Conservation (phyloP, 805 yeast species). For the Myxozyma monticola region DNA sequence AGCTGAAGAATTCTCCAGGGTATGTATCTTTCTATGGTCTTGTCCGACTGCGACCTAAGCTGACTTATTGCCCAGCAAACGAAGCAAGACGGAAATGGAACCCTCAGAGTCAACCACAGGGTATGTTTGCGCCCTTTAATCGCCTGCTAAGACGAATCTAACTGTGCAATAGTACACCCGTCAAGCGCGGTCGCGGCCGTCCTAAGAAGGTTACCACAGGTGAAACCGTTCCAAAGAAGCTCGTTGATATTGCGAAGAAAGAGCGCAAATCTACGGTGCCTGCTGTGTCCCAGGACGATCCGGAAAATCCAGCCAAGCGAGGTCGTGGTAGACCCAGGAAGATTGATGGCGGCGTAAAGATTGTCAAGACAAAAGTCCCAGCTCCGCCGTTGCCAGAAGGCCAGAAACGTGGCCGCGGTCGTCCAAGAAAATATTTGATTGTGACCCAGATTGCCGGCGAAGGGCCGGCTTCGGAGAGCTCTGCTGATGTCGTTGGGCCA, state of each 20-base stretch:
- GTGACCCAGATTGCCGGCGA: too few species aligned
- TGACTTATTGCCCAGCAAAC: neutral
- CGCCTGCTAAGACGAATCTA: neutral
- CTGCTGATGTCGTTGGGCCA: too few species aligned
- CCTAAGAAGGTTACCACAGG: conserved; percentile 5
- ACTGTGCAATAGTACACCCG: neutral
- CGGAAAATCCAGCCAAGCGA: too few species aligned
- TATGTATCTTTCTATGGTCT: neutral
- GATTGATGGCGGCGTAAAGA: too few species aligned
- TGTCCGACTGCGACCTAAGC: neutral
- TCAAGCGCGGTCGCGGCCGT: conserved; percentile 26
- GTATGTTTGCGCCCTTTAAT: neutral
- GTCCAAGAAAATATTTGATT: too few species aligned
- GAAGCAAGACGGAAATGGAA: neutral
- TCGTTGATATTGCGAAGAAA: neutral
- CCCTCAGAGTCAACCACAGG: neutral
- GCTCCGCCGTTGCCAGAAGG: too few species aligned
- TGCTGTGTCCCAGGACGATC: conserved; percentile 2
- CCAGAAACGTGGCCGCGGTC: too few species aligned
- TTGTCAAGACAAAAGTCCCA: too few species aligned
- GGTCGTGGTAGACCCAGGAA: conserved; percentile 24
- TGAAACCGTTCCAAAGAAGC: neutral
- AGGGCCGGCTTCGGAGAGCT: too few species aligned
- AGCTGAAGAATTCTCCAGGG: neutral
- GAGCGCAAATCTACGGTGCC: neutral